phyloP scores from a whole-genome alignment of 192 early-diverging fungal genomes.

The Backusella macrospora region DNA sequence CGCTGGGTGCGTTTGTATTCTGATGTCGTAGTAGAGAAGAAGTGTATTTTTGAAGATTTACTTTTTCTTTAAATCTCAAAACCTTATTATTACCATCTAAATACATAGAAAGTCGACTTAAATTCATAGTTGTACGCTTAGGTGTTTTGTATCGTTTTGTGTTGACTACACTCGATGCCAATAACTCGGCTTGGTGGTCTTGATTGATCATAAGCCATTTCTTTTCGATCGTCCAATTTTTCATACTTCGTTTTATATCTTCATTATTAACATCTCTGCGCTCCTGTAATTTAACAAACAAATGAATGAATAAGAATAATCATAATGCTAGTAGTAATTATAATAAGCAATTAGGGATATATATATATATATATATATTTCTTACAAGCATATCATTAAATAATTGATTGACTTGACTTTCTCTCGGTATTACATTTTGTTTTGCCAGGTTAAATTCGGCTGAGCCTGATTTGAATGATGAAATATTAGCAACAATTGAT shows the following conservation, averaged over 20 bases:
- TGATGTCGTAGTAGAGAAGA: not conserved
- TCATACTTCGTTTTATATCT: slow-evolving; percentile 46
- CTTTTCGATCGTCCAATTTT: slow-evolving; percentile 46
- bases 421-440: slow-evolving; percentile 26
- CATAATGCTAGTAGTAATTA: not conserved
- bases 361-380: not conserved
- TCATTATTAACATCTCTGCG: slow-evolving; percentile 53
- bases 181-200: slow-evolving; percentile 48
- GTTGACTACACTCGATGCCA: slow-evolving; percentile 24
- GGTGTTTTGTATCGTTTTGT: too few relatives aligned
- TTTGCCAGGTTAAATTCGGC: not conserved
- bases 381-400: slow-evolving; percentile 61
- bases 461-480: slow-evolving; percentile 8
- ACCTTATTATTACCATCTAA: not conserved
- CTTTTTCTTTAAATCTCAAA: not conserved
- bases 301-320: too few relatives aligned
- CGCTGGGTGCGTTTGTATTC: too few relatives aligned
- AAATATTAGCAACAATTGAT: not conserved
- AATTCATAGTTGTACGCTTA: not conserved
- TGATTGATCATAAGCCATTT: slow-evolving; percentile 60
- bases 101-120: not conserved
- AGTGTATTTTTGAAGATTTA: not conserved
- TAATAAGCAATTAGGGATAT: not conserved
- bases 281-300: slow-evolving; percentile 35
- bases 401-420: slow-evolving; percentile 50